These are phyloP conservation scores for Lentithecium fluviatile DNA, from an alignment of 495 filamentous ascomycete species.

Conservation along the genomic window DNA sequence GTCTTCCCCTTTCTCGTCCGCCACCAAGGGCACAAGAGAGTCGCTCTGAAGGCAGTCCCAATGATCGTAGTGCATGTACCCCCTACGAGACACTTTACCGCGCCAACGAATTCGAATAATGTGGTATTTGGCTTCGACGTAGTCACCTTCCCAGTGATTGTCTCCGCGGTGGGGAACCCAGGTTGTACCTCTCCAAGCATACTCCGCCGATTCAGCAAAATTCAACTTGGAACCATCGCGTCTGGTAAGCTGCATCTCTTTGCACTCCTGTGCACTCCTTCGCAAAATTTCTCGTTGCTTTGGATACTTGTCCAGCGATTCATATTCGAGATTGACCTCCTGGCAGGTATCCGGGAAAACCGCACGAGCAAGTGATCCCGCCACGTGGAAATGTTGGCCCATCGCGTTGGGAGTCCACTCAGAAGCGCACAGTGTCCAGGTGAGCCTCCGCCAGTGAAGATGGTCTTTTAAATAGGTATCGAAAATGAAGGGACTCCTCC, in stretches of 20 bases:
- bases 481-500: neutral
- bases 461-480: neutral
- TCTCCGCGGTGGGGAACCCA: neutral
- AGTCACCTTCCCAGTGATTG: neutral
- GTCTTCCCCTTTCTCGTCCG: too few relatives aligned
- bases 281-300: neutral
- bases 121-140: neutral
- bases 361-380: neutral
- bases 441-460: neutral
- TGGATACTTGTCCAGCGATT: neutral
- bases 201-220: neutral
- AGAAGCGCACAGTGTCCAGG: neutral
- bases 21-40: too few relatives aligned
- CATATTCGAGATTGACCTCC: conserved; percentile 7
- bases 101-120: conserved; percentile 4
- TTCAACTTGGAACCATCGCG: neutral
- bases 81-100: neutral
- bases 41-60: neutral
- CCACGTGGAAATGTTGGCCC: neutral
- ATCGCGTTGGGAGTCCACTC: neutral
- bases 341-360: conserved; percentile 1
- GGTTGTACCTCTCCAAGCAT: conserved; percentile 2
- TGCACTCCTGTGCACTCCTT: neutral
- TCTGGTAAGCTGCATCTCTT: neutral
- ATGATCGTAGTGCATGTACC: conserved; percentile 5